phyloP scores from a whole-genome alignment of 345 rosid species.

The Rhodamnia argentea region DNA sequence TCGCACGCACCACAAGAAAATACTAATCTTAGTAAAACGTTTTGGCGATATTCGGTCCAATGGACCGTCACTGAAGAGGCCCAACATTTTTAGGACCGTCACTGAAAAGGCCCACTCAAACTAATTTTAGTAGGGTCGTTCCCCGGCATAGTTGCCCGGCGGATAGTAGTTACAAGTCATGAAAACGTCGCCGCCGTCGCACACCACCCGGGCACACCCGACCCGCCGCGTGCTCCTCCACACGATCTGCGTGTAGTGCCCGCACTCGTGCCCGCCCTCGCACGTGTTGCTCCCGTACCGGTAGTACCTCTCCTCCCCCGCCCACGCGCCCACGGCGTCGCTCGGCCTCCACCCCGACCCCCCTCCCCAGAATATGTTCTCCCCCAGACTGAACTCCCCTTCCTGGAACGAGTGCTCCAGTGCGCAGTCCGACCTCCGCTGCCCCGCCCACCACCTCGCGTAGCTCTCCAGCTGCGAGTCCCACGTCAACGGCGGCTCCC shows the following conservation, averaged over 20 bases:
- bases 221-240: conserved; percentile 60
- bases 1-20: background rate
- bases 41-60: too few relatives aligned
- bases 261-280: conserved; percentile 54
- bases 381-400: conserved; percentile 55
- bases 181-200: conserved; percentile 69
- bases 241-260: conserved; percentile 83
- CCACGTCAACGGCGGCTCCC: conserved; percentile 70
- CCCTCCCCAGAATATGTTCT: conserved; percentile 77
- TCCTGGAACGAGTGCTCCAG: conserved; percentile 56
- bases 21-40: background rate
- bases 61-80: background rate
- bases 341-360: conserved; percentile 53
- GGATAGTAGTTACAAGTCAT: conserved; percentile 94
- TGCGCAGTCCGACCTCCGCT: conserved; percentile 51
- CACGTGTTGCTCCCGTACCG: conserved; percentile 44
- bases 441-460: conserved; percentile 77
- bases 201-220: conserved; percentile 74
- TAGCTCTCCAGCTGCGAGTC: conserved; percentile 57
- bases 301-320: conserved; percentile 65
- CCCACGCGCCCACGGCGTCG: conserved; percentile 67
- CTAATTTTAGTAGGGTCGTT: conserved; percentile 42
- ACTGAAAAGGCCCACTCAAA: background rate
- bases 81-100: background rate
- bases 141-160: conserved; percentile 72